Evolutionary conservation across 192 early-diverging fungal genomes (phyloP), one percentile per base, ranked within the genome.

Genomic region (Blastocladiella britannica): DNA sequence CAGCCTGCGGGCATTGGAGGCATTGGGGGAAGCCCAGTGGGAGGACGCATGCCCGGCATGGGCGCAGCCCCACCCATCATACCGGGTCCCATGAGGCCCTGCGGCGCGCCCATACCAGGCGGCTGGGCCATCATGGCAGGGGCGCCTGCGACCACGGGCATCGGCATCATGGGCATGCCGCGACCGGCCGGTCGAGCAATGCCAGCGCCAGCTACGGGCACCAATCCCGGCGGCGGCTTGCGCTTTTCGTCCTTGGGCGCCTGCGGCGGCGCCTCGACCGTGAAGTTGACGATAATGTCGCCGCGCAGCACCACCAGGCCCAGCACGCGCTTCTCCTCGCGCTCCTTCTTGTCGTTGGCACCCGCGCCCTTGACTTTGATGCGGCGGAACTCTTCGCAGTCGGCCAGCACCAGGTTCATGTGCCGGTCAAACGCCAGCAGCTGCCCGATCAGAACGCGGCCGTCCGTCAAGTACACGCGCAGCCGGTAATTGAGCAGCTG

Each of bases 361-460:
- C 55, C 63, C 43, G 62, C 70, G 43, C 70, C 78, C 67, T 90
- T 90, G n/a, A 77, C 62, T 60, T 89, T 93, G 57, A 95, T 73
- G 56, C 80, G 85, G 51, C 95, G 81, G 65, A 91, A 92, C 67
- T 99, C 95, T 67, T 99, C 87, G 72, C 88, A 91, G 67, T 99
- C 95, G 26, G 89, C 76, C 24, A 99, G 77, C 22, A 99, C 95
- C 54, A 99, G 74, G 63, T 99, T 99, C 95, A 99, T 99, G 69
- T 99, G 88, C 67, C 94, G 93, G 72, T 99, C 95, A 61, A 99
- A 99, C 22, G 95, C 95, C 37, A 99, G 75, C 93, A 99, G 95
- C 63, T 95, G 90, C 29, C 95, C 95, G 8, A 93, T 82, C 60
- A 99, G 68, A 5, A 84, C 84, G 53, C 95, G 82, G 53, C 87